Conservation (phyloP, 495 filamentous ascomycete species). For the Xylaria bambusicola region DNA sequence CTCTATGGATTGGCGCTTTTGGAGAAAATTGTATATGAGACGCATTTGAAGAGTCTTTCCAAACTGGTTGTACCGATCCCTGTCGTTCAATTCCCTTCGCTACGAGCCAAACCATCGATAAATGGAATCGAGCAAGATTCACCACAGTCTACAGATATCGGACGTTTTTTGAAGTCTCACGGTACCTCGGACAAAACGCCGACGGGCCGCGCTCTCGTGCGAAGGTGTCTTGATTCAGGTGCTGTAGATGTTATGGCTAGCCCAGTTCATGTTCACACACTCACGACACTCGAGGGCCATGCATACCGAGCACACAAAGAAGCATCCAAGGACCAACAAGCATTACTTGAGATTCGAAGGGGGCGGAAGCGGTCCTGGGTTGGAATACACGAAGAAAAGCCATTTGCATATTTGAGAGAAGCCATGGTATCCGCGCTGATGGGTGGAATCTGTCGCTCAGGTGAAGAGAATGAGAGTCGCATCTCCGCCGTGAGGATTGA, state of each 20-base stretch:
- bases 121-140: constrained; percentile 39
- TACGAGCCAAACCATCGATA: constrained; percentile 27
- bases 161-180: constrained; percentile 18
- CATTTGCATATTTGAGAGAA: constrained; percentile 87
- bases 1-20: constrained; percentile 70
- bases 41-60: constrained; percentile 69
- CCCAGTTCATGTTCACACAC: constrained; percentile 68
- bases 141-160: constrained; percentile 21
- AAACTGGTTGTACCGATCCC: constrained; percentile 75
- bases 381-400: constrained; percentile 79
- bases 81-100: constrained; percentile 50
- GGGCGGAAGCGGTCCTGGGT: constrained; percentile 89
- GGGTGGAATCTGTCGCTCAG: constrained; percentile 80
- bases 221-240: constrained; percentile 78
- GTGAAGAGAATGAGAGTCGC: constrained; percentile 49
- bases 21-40: constrained; percentile 67
- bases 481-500: constrained; percentile 45
- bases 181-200: constrained; percentile 31
- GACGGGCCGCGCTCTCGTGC: constrained; percentile 48
- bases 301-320: constrained; percentile 78
- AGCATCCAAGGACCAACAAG: constrained; percentile 66
- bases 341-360: constrained; percentile 64
- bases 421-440: constrained; percentile 87
- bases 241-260: constrained; percentile 81
- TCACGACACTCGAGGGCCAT: constrained; percentile 75